A percentile compares a stretch with the other conserved stretches of the same genome.
Conservation (phyloP, 177 flowering plant genomes). For the Telopea speciosissima region DNA sequence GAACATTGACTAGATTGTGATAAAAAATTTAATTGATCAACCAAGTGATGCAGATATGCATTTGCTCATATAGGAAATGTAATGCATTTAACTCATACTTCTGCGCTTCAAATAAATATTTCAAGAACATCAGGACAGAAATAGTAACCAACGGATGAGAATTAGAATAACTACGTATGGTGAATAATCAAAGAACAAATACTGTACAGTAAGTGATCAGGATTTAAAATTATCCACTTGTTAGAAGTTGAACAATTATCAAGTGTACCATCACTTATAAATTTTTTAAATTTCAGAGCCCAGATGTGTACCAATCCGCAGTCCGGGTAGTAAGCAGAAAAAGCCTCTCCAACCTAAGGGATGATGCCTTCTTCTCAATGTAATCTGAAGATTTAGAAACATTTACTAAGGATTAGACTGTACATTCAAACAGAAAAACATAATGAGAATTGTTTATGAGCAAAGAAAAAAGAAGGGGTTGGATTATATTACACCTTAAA, state of each 20-base stretch:
- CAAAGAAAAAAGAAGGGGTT: no score
- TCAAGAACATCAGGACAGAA: neutral
- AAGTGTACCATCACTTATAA: neutral
- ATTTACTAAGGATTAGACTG: neutral
- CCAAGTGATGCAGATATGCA: neutral
- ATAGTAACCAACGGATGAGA: neutral
- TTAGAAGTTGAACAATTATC: neutral
- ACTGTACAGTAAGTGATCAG: neutral
- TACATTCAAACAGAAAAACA: neutral
- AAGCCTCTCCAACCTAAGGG: conserved; percentile 66
- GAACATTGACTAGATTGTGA: neutral
- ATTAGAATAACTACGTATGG: no score
- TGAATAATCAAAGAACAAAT: neutral
- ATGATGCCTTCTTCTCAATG: conserved; percentile 86
- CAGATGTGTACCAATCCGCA: conserved; percentile 74
- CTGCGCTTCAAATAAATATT: neutral
- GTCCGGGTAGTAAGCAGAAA: conserved; percentile 94
- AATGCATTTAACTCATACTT: neutral
- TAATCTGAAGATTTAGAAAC: conserved; percentile 49
- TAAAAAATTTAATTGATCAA: no score
- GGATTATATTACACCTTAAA: no score
- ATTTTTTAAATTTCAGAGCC: neutral
- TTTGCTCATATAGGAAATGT: neutral
- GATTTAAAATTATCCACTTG: neutral
- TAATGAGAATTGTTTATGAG: no score